Conservation (phyloP, 179 eudicot species). For the Silene noctiflora region DNA sequence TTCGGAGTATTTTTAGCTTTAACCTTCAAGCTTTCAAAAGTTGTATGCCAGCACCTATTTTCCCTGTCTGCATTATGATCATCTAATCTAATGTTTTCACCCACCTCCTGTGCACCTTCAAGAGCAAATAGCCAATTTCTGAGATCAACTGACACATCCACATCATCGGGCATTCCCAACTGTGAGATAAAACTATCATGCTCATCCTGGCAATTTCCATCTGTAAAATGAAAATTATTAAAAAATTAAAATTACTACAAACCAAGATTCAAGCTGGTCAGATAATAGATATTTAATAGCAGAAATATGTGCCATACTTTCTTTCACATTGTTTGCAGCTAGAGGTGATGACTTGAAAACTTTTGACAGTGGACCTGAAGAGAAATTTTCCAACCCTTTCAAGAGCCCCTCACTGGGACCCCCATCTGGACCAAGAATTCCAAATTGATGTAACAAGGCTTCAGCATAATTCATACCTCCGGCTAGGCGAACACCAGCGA, state of each 20-base stretch:
- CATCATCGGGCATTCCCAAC: conserved; percentile 84
- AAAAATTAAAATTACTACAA: neutral
- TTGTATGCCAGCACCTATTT: conserved; percentile 89
- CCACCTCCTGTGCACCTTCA: conserved; percentile 69
- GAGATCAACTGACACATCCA: conserved; percentile 69
- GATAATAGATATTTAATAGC: neutral
- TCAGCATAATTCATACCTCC: conserved; percentile 95
- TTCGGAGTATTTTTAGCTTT: conserved; percentile 67
- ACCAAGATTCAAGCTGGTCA: too few species aligned
- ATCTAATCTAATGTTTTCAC: conserved; percentile 37
- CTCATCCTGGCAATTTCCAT: conserved; percentile 43
- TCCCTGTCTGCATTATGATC: conserved; percentile 49
- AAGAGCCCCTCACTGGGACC: conserved; percentile 90
- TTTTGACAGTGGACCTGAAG: conserved; percentile 75
- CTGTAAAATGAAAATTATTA: conserved; percentile 33
- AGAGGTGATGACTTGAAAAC: conserved; percentile 74
- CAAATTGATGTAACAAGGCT: conserved; percentile 79
- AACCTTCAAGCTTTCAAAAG: conserved; percentile 59
- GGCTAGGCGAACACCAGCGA: conserved; percentile 85
- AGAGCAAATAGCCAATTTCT: conserved; percentile 94
- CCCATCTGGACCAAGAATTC: conserved; percentile 89
- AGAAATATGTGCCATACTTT: conserved; percentile 34
- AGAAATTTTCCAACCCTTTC: conserved; percentile 65
- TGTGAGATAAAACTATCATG: conserved; percentile 45
- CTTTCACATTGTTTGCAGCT: conserved; percentile 37